Percentiles rank a stretch among this genome's conserved stretches.
phyloP scores from a whole-genome alignment of 345 rosid species.

The Heritiera fomes region DNA sequence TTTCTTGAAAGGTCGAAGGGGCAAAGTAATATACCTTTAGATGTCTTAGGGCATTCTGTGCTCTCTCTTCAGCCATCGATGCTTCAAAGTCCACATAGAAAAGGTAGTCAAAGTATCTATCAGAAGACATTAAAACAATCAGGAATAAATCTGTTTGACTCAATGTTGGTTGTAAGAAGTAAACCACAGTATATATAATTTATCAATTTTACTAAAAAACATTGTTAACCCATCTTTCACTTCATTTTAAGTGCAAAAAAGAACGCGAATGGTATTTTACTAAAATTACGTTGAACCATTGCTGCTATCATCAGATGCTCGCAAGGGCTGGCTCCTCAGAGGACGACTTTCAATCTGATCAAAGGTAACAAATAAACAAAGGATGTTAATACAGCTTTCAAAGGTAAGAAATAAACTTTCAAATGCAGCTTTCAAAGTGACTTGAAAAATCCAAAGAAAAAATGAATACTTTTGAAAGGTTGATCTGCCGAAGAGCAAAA shows the following conservation, averaged over 20 bases:
- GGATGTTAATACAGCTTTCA: background rate
- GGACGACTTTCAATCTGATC: constrained; percentile 97
- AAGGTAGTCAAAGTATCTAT: constrained; percentile 77
- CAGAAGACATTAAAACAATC: constrained; percentile 2
- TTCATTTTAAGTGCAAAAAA: background rate
- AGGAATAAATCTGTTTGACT: background rate
- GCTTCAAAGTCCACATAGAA: constrained; percentile 96
- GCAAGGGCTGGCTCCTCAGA: constrained; percentile 58
- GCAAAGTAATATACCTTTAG: constrained; percentile 52
- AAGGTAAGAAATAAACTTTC: background rate
- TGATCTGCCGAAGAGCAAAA: constrained; percentile 85
- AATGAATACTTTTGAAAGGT: constrained; percentile 71
- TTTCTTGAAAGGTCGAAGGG: background rate
- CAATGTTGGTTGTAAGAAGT: background rate
- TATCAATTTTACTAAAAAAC: background rate
- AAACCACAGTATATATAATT: background rate
- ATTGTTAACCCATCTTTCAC: background rate
- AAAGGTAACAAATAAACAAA: constrained; percentile 17
- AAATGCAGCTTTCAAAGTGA: background rate
- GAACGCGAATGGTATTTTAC: constrained; percentile 4
- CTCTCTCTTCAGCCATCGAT: constrained; percentile 87
- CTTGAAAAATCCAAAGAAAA: background rate
- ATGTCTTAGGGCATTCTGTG: constrained; percentile 89
- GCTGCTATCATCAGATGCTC: constrained; percentile 55
- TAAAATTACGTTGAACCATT: constrained; percentile 17